Percentiles rank a stretch among this genome's conserved stretches.
Evolutionary conservation across 768 basidiomycete genomes (phyloP).

Genomic region (Lactarius psammicola): DNA sequence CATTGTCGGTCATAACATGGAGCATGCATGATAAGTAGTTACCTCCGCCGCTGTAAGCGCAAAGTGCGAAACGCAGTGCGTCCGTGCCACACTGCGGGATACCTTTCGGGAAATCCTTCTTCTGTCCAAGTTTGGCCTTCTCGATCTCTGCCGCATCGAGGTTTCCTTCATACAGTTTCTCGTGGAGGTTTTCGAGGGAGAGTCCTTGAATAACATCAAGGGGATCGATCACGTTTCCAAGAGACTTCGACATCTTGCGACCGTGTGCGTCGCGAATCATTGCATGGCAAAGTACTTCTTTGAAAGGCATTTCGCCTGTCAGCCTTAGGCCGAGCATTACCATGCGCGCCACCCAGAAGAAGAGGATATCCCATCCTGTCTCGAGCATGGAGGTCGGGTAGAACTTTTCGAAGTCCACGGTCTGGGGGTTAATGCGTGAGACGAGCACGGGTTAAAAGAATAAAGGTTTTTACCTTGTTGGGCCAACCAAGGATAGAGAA

Average conservation of each 20-base stretch:
- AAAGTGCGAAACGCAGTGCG: conserved; percentile 91
- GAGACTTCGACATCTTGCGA: conserved; percentile 97
- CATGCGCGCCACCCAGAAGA: conserved; percentile 99
- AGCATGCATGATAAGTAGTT: conserved; percentile 24
- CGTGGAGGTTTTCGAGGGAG: conserved; percentile 73
- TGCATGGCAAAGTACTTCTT: conserved; percentile 94
- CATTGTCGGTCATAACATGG: background rate
- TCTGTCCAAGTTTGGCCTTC: conserved; percentile 92
- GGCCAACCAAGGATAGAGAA: conserved; percentile 99
- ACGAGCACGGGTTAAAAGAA: background rate
- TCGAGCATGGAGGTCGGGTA: conserved; percentile 91
- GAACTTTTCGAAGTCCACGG: conserved; percentile 71
- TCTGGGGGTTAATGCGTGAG: conserved; percentile 45
- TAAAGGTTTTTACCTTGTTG: conserved; percentile 57
- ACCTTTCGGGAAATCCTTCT: conserved; percentile 98
- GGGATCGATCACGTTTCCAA: conserved; percentile 98
- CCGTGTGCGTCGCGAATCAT: conserved; percentile 99
- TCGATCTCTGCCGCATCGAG: conserved; percentile 88
- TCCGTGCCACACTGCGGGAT: conserved; percentile 99
- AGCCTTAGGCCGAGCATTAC: conserved; percentile 87
- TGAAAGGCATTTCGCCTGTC: conserved; percentile 90
- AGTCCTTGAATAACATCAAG: conserved; percentile 91
- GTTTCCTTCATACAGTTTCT: conserved; percentile 87
- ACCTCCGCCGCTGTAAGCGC: conserved; percentile 92
- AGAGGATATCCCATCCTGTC: conserved; percentile 99